A percentile compares a stretch with the other conserved stretches of the same genome.
phyloP scores from a whole-genome alignment of 805 yeast genomes.

The Maudiozyma serrabonitensis region DNA sequence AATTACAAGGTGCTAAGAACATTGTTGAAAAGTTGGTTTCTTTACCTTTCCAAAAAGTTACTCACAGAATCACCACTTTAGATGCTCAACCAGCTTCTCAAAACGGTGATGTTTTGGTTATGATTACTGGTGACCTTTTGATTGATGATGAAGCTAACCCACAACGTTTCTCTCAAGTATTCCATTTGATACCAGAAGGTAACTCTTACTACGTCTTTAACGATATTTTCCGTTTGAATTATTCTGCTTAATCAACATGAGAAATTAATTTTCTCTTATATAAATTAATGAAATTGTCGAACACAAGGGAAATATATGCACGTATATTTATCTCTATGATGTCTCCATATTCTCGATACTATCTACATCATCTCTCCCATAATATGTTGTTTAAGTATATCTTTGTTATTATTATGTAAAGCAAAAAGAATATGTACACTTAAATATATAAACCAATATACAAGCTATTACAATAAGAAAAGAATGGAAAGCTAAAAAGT shows the following conservation, averaged over 20 bases:
- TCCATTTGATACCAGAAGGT: conserved; percentile 91
- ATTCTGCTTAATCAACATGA: conserved; percentile 38
- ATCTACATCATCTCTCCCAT: too few species aligned
- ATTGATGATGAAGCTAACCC: conserved; percentile 90
- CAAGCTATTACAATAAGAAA: background rate
- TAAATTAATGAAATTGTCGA: background rate
- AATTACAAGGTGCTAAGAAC: conserved; percentile 86
- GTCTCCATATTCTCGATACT: too few species aligned
- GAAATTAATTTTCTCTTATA: background rate
- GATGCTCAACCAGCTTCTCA: conserved; percentile 98
- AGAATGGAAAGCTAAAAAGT: background rate
- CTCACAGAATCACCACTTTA: conserved; percentile 85
- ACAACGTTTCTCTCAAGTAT: conserved; percentile 94
- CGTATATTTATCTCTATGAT: background rate
- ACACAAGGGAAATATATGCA: background rate
- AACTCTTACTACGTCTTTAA: conserved; percentile 88
- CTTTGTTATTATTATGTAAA: background rate
- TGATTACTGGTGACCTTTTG: conserved; percentile 94
- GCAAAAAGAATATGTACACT: background rate
- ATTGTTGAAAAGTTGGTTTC: conserved; percentile 87
- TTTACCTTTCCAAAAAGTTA: conserved; percentile 86
- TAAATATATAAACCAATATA: background rate
- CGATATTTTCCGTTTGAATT: conserved; percentile 93
- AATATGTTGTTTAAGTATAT: too few species aligned
- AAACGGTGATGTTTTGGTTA: conserved; percentile 82